Percentiles rank a stretch among this genome's conserved stretches.
Conservation (phyloP, 129 eudicot species). For the Erigeron canadensis region DNA sequence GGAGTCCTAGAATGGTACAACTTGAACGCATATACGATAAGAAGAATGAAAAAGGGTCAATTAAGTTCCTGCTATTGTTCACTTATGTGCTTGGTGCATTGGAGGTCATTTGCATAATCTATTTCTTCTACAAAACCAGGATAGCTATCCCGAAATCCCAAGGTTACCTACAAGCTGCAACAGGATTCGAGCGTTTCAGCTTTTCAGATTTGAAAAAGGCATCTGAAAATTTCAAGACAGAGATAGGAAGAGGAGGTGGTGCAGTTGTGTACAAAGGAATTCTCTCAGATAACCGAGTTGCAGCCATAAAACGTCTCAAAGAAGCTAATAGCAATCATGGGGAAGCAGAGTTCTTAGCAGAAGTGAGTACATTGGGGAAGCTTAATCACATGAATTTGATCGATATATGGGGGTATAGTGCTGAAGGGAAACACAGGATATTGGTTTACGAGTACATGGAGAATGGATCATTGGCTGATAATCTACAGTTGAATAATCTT, state of each 20-base stretch:
- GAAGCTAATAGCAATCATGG: conserved; percentile 33
- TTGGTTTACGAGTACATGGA: conserved; percentile 52
- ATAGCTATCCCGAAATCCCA: not conserved
- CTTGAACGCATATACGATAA: conserved; percentile 30
- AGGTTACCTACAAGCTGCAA: conserved; percentile 38
- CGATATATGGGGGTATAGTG: conserved; percentile 51
- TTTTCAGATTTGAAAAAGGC: conserved; percentile 45
- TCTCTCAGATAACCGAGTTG: conserved; percentile 29
- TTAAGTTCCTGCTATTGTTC: conserved; percentile 34
- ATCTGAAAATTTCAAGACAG: conserved; percentile 33
- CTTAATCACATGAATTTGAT: conserved; percentile 51
- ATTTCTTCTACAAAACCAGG: conserved; percentile 26
- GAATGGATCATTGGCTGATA: conserved; percentile 42
- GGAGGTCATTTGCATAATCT: conserved; percentile 33
- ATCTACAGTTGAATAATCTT: conserved; percentile 14
- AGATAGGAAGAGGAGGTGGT: conserved; percentile 52
- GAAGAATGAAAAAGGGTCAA: conserved; percentile 21
- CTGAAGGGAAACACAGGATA: conserved; percentile 38
- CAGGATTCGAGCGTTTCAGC: conserved; percentile 43
- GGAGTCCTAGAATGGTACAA: not conserved
- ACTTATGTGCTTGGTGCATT: conserved; percentile 40
- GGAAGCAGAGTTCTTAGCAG: conserved; percentile 47
- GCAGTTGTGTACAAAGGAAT: conserved; percentile 45
- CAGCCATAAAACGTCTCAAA: conserved; percentile 41
- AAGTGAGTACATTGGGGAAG: conserved; percentile 42